Evolutionary conservation across 371 early-diverging fungal species (phyloP).

Genomic region (Syncephalastrum racemosum): DNA sequence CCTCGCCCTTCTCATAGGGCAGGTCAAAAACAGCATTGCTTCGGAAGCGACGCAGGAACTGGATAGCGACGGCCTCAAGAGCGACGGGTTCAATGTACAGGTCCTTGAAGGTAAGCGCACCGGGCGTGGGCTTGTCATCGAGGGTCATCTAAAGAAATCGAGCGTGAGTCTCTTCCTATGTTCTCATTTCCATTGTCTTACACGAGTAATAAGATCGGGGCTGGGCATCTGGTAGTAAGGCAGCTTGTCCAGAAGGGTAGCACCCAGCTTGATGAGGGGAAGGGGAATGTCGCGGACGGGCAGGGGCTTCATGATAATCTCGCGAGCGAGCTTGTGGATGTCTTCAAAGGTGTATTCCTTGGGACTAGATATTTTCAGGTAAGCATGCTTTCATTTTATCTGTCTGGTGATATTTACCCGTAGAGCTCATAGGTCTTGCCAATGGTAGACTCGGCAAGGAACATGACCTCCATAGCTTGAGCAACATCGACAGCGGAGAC

Average conservation of each 20-base stretch:
- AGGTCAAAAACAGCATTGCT: conserved; percentile 65
- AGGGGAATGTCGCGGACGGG: conserved; percentile 70
- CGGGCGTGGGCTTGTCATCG: conserved; percentile 72
- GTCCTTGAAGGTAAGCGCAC: conserved; percentile 82
- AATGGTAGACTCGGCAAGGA: conserved; percentile 67
- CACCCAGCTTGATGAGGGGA: conserved; percentile 56
- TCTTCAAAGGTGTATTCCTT: conserved; percentile 73
- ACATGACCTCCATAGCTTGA: conserved; percentile 73
- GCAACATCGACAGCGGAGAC: conserved; percentile 91
- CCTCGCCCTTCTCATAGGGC: conserved; percentile 62
- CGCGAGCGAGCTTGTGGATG: conserved; percentile 75
- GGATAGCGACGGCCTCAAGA: conserved; percentile 77
- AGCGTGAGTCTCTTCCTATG: conserved; percentile 17
- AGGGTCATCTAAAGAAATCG: conserved; percentile 54
- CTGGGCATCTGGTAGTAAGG: conserved; percentile 52
- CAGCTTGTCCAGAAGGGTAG: conserved; percentile 42
- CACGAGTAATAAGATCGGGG: conserved; percentile 54
- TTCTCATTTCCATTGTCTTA: conserved; percentile 18
- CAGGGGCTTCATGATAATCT: conserved; percentile 66
- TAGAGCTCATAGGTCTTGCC: conserved; percentile 92
- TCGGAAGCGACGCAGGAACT: conserved; percentile 84
- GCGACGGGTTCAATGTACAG: conserved; percentile 78
- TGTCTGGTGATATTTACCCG: conserved; percentile 48
- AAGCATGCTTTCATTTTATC: background rate
- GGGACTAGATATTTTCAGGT: conserved; percentile 33